Evolutionary conservation across 129 eudicot species (phyloP), one percentile per base, ranked within the genome.

Genomic region (Heracleum sosnowskyi): DNA sequence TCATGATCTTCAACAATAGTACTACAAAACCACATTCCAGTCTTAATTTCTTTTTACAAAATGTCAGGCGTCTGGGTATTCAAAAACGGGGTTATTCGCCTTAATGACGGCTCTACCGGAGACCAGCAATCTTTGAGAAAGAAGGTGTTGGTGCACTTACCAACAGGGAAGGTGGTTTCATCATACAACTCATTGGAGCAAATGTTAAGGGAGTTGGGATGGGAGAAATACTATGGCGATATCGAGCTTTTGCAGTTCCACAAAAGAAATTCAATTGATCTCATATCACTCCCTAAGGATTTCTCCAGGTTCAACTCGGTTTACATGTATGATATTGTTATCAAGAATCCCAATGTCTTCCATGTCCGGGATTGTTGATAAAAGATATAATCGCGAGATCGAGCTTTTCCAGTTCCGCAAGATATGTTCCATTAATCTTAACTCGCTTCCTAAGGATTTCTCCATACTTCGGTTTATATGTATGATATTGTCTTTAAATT

Each of bases 251-350:
- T 66, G 39, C 73, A 66, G 73, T 66, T 66, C 73, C 73, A 66
- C 73, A 66, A 66, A 17, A 31, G 11, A 20, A 31, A 20, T 69
- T 69, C 74, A 17, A 69, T 69, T 16, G 74, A 69, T 69, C 74
- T 69, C 26, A 69, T 69, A 1, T 69, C 74, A 7, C 74, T 69
- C 40, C 74, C 74, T 2, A 69, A 34, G 28, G 74, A 69, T 36
- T 69, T 69, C 28, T 69, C 74, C 44, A 69, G 3, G 28, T 69
- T 69, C 45, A 69, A 69, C 44, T 69, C 74, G 10, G 44, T 69
- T 20, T 35, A 69, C 74, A 69, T 69, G 74, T 69, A 33, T 36
- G 74, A 69, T 36, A 69, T 69, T 17, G 74, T 69, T 45, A 69
- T 69, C 24, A 69, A 69, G 40, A 69, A 69, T 36, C 44, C 45